phyloP scores from a whole-genome alignment of 106 monocot species.

The Dioscorea alata region DNA sequence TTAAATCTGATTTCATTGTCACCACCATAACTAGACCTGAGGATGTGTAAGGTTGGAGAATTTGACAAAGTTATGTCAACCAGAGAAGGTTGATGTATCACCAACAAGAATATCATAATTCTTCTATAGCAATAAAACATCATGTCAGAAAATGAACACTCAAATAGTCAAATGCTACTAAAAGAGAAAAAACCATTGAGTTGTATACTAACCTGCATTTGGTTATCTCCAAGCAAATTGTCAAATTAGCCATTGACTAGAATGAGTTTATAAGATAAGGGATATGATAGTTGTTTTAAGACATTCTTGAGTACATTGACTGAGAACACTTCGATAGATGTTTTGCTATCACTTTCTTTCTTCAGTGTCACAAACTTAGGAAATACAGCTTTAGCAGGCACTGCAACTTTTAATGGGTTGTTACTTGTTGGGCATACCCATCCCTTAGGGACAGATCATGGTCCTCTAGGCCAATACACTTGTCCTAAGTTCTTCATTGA shows the following conservation, averaged over 20 bases:
- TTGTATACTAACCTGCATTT: conserved; percentile 13
- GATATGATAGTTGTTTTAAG: conserved; percentile 7
- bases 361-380: conserved; percentile 14
- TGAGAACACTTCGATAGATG: conserved; percentile 5
- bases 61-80: conserved; percentile 16
- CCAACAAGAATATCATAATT: conserved; percentile 19
- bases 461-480: conserved; percentile 21
- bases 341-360: neutral
- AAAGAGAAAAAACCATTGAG: too few species aligned
- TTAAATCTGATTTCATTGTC: neutral
- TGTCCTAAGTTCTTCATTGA: conserved; percentile 10
- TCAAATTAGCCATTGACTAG: conserved; percentile 14
- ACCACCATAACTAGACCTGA: conserved; percentile 26
- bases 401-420: conserved; percentile 12
- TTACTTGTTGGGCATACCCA: conserved; percentile 4
- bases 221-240: conserved; percentile 7
- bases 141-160: too few species aligned
- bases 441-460: conserved; percentile 12
- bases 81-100: conserved; percentile 16
- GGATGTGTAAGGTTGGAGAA: conserved; percentile 25
- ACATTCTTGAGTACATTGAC: conserved; percentile 19
- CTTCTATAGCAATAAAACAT: neutral
- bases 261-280: conserved; percentile 8
- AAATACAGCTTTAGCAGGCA: conserved; percentile 21
- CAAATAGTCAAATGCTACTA: too few species aligned